Base-by-base conservation (phyloP, 2,329 filamentous ascomycete species). In the Samsoniella hepiali region DNA sequence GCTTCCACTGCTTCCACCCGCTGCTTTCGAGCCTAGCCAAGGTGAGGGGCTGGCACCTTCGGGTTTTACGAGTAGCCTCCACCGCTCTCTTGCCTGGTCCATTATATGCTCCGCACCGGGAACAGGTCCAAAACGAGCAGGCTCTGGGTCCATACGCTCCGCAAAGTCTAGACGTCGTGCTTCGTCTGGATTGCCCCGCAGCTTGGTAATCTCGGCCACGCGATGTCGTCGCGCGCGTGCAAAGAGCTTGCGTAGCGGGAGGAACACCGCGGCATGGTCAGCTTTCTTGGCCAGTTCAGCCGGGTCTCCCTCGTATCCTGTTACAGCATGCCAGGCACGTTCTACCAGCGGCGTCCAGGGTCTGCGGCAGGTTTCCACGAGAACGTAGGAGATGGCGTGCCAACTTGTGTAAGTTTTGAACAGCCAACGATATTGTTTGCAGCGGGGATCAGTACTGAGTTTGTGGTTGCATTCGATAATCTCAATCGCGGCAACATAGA, bases 401-500 rank as follows among this genome's bases (percentile, higher is more conserved):
- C 81, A 84, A 62, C 81, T 81, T 5, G 79, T 78, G 63, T 83
- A 83, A 0, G 80, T 83, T 66, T 78, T 76, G 66, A 80, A 82
- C 2, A 83, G 70, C 81, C 81, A 84, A 27, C 76, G 71, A 71
- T 80, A 84, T 44, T 78, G 77, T 57, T 75, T 76, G 66, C 75
- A 78, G 7, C 78, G 73, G 7, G 72, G 69, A 50, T 91, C 88
- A 0, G 81, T 84, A 68, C 89, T 85, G 15, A 93, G 76, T 1
- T 90, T 79, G 56, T 88, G 79, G 22, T 84, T 84, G 71, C 90
- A 76, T 72, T 93, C 90, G 54, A 92, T 82, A 32, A 93, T 86
- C 69, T 93, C 90, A 32, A 93, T 82, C 2, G 89, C 87, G 0
- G 88, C 89, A 31, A 88, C 77, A 71, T 92, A 91, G 1, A 93